Base-by-base conservation (phyloP, 2,329 filamentous ascomycete genomes). In the Pseudogymnoascus sp. region DNA sequence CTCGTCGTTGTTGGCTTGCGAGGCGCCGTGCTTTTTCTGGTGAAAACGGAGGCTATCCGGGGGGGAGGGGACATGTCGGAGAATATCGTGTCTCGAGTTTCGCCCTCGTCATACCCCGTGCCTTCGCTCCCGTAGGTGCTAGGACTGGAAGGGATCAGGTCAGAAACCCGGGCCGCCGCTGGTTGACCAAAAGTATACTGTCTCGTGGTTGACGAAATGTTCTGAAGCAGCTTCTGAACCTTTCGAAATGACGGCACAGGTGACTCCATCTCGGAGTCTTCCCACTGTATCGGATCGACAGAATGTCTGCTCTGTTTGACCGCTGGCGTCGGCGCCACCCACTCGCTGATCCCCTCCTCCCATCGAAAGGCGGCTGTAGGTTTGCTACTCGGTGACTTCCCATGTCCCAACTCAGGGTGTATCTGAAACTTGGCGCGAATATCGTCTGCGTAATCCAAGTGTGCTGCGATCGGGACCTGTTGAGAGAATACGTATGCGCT, bases 291-390 rank as follows among this genome's bases (percentile, higher is more conserved):
- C 53, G 64, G 62, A 60, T 67, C 21, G 64, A 67, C 63, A 66
- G 68, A 65, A 66, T 63, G 61, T 64, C 65, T 62, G 62, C 63
- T 63, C 65, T 69, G 47, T 66, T 65, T 28, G 68, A 59, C 72
- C 71, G 38, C 72, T 28, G 81, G 81, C 50, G 79, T 82, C 40
- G 73, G 76, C 17, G 76, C 79, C 61, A 84, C 78, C 82, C 82
- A 85, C 70, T 84, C 82, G 36, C 80, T 78, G 69, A 84, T 83
- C 50, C 78, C 79, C 68, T 83, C 81, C 69, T 84, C 82, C 82
- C 82, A 84, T 33, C 78, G 73, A 71, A 76, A 82, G 70, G 67
- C 71, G 38, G 40, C 61, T 33, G 23, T 50, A 15, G 36, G n/a
- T 31, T 38, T 36, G 33, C 35, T 33, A 10, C 44, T 28, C 44